Conservation (phyloP, 1,139 yeast species). For the Pichia sp. region DNA sequence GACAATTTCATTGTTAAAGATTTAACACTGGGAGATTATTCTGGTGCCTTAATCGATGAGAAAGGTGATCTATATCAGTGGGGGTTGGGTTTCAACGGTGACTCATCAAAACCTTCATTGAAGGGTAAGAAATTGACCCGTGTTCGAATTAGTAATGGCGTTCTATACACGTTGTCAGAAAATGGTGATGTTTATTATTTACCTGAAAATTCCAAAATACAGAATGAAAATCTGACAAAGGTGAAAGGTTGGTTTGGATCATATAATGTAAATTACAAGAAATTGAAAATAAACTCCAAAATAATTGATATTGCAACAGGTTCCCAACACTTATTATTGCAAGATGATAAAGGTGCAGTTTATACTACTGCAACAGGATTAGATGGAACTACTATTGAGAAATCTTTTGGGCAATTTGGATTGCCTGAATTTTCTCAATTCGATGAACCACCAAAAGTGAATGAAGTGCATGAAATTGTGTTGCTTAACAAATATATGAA, state of each 20-base stretch:
- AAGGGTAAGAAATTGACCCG: constrained; percentile 39
- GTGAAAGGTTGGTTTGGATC: constrained; percentile 18
- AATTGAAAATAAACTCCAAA: constrained; percentile 15
- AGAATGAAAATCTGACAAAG: constrained; percentile 14
- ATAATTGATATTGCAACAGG: constrained; percentile 54
- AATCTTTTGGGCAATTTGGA: constrained; percentile 77
- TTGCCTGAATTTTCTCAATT: constrained; percentile 65
- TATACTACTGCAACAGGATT: constrained; percentile 54
- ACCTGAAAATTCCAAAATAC: constrained; percentile 33
- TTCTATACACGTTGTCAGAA: constrained; percentile 49
- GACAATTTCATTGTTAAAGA: constrained; percentile 55
- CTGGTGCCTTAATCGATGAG: constrained; percentile 57
- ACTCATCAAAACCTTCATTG: constrained; percentile 30
- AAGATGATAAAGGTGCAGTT: constrained; percentile 57
- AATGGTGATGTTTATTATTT: constrained; percentile 47
- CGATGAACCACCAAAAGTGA: constrained; percentile 39
- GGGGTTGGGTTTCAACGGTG: constrained; percentile 36
- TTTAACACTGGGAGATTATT: constrained; percentile 43
- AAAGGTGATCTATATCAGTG: constrained; percentile 75
- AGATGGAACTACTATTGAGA: constrained; percentile 15
- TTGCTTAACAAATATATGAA: constrained; percentile 31
- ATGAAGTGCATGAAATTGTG: constrained; percentile 31
- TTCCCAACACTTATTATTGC: constrained; percentile 53
- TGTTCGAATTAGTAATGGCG: constrained; percentile 47
- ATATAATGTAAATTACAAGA: constrained; percentile 13